A percentile compares a stretch with the other conserved stretches of the same genome.
Evolutionary conservation across 2,329 filamentous ascomycete species (phyloP).

Genomic region (Colletotrichum limetticola): DNA sequence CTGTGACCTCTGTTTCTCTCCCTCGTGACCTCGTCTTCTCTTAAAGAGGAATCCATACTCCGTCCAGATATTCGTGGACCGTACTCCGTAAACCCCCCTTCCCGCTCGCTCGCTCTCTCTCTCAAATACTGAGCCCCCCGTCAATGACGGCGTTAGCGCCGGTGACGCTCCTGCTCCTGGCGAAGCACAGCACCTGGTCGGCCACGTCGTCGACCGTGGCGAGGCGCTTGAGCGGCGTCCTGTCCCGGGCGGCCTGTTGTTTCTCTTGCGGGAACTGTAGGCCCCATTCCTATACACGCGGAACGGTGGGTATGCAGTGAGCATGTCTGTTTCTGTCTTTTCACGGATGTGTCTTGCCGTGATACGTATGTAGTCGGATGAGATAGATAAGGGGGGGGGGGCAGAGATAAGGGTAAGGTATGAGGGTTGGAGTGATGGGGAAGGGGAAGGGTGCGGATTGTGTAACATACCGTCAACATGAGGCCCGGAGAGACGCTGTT

Average conservation of each 20-base stretch:
- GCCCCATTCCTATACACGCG: slow-evolving; percentile 36
- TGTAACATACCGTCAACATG: slow-evolving; percentile 54
- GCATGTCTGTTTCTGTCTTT: neutral
- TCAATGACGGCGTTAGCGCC: slow-evolving; percentile 65
- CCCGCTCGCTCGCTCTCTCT: too few species aligned
- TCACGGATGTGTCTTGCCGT: neutral
- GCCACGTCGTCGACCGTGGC: slow-evolving; percentile 65
- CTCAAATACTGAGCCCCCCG: slow-evolving; percentile 26
- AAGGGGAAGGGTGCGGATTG: neutral
- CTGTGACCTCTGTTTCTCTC: too few species aligned
- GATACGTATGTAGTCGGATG: neutral
- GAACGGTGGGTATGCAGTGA: slow-evolving; percentile 9
- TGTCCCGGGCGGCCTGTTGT: slow-evolving; percentile 63
- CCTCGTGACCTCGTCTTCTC: too few species aligned
- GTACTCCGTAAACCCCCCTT: too few species aligned
- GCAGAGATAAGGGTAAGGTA: too few species aligned
- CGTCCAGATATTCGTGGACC: too few species aligned
- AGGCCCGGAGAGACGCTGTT: slow-evolving; percentile 68
- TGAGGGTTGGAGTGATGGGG: neutral
- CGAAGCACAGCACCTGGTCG: slow-evolving; percentile 62
- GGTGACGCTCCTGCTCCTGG: slow-evolving; percentile 59
- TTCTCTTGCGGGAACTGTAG: slow-evolving; percentile 63
- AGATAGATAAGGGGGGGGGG: too few species aligned
- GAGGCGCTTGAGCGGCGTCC: slow-evolving; percentile 68
- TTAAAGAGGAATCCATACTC: too few species aligned